Conservation (phyloP, 2,329 filamentous ascomycete genomes). For the Aspergillaceae sp. region DNA sequence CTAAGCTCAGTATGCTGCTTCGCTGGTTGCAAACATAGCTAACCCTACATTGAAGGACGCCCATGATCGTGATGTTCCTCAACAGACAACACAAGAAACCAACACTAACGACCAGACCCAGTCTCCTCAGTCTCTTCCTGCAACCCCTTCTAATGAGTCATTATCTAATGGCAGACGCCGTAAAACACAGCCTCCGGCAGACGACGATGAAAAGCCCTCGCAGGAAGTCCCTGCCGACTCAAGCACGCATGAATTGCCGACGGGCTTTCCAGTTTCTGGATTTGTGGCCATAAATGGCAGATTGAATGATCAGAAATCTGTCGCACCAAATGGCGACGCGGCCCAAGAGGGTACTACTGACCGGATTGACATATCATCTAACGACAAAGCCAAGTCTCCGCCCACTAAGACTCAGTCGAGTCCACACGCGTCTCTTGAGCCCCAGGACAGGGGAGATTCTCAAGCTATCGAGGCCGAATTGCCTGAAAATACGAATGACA, state of each 20-base stretch:
- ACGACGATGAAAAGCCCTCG: slow-evolving; percentile 7
- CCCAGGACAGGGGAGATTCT: slow-evolving; percentile 7
- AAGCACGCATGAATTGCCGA: too few species aligned
- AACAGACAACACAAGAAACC: slow-evolving; percentile 10
- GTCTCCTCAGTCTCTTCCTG: slow-evolving; percentile 15
- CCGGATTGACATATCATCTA: slow-evolving; percentile 3
- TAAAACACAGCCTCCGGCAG: slow-evolving; percentile 10
- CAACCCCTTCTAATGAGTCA: slow-evolving; percentile 14
- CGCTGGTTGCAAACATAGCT: neutral
- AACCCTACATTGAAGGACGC: slow-evolving; percentile 1
- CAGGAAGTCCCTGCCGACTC: neutral
- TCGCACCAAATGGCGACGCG: slow-evolving; percentile 4
- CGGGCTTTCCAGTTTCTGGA: too few species aligned
- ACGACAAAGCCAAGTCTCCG: slow-evolving; percentile 2
- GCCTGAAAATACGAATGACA: slow-evolving; percentile 1
- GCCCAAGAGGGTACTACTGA: slow-evolving; percentile 1
- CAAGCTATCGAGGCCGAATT: slow-evolving; percentile 5
- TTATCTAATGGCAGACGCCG: slow-evolving; percentile 13
- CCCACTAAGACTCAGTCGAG: slow-evolving; percentile 5
- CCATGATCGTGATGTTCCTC: slow-evolving; percentile 14
- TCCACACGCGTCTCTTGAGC: slow-evolving; percentile 5
- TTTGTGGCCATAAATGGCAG: slow-evolving; percentile 1
- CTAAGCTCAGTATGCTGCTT: neutral
- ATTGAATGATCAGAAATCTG: slow-evolving; percentile 4
- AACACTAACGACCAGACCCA: slow-evolving; percentile 7